Conservation (phyloP, 495 filamentous ascomycete genomes). For the Aspergillus hancockii region DNA sequence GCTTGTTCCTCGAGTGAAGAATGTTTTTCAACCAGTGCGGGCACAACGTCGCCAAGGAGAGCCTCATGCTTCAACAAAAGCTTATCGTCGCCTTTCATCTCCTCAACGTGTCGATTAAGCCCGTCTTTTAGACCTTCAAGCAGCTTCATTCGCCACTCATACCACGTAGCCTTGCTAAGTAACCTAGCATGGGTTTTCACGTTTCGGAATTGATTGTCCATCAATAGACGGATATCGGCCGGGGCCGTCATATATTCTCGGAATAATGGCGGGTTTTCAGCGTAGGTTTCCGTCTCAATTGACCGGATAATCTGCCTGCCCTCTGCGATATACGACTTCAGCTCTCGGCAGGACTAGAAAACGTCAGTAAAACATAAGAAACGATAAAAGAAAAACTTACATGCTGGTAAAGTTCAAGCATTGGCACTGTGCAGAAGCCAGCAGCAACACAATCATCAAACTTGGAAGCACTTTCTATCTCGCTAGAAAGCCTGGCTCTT, state of each 20-base stretch:
- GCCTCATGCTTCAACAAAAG: constrained; percentile 66
- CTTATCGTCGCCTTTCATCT: constrained; percentile 74
- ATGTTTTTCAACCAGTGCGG: constrained; percentile 57
- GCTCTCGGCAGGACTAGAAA: constrained; percentile 78
- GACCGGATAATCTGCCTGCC: constrained; percentile 83
- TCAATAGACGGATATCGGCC: constrained; percentile 75
- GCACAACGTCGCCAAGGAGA: constrained; percentile 64
- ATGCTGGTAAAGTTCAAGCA: constrained; percentile 92
- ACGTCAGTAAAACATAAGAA: constrained; percentile 32
- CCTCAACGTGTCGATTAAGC: constrained; percentile 69
- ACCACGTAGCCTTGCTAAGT: constrained; percentile 93
- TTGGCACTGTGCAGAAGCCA: constrained; percentile 86
- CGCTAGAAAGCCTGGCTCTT: constrained; percentile 32
- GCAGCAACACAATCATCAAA: constrained; percentile 82
- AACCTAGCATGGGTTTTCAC: constrained; percentile 89
- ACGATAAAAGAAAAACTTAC: constrained; percentile 48
- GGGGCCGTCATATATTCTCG: constrained; percentile 86
- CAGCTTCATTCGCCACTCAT: constrained; percentile 93
- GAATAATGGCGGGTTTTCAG: constrained; percentile 88
- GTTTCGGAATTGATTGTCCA: constrained; percentile 97
- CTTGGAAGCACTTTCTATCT: constrained; percentile 40
- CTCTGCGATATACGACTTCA: constrained; percentile 93
- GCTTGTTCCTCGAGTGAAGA: constrained; percentile 64
- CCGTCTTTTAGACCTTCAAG: constrained; percentile 80
- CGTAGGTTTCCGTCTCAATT: constrained; percentile 82